Conservation (phyloP, 306 rosid species). For the Alnus glutinosa region DNA sequence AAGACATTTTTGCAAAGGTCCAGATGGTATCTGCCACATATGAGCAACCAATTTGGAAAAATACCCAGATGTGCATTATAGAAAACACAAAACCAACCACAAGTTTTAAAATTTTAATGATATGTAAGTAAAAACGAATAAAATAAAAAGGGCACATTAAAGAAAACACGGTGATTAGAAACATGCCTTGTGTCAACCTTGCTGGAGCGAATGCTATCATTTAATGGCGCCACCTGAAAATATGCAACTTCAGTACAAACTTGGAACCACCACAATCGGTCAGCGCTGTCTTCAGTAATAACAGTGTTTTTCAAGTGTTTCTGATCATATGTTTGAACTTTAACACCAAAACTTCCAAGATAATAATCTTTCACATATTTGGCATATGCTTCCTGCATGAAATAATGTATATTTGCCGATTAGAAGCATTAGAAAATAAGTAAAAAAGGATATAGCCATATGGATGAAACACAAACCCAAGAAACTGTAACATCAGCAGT, state of each 20-base stretch:
- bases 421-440: conserved; percentile 24
- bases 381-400: conserved; percentile 73
- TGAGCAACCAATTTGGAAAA: conserved; percentile 12
- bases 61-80: conserved; percentile 16
- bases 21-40: conserved; percentile 75
- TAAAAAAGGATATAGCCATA: conserved; percentile 12
- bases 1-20: conserved; percentile 94
- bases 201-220: conserved; percentile 84
- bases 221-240: conserved; percentile 95
- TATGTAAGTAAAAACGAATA: conserved; percentile 11
- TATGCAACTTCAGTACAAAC: conserved; percentile 95
- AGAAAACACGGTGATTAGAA: conserved; percentile 23
- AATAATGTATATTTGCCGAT: conserved; percentile 27
- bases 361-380: conserved; percentile 67
- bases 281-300: conserved; percentile 50
- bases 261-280: conserved; percentile 97
- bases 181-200: conserved; percentile 69
- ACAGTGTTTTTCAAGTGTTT: conserved; percentile 66
- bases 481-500: conserved; percentile 9
- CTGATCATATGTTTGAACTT: conserved; percentile 56
- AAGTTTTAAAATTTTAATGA: conserved; percentile 2
- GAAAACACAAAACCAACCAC: conserved; percentile 3
- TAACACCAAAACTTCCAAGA: conserved; percentile 47
- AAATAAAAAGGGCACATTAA: conserved; percentile 9
- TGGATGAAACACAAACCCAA: conserved; percentile 13